Base-by-base conservation (phyloP, 169 alveolate species). In the Condylostoma magnum region DNA sequence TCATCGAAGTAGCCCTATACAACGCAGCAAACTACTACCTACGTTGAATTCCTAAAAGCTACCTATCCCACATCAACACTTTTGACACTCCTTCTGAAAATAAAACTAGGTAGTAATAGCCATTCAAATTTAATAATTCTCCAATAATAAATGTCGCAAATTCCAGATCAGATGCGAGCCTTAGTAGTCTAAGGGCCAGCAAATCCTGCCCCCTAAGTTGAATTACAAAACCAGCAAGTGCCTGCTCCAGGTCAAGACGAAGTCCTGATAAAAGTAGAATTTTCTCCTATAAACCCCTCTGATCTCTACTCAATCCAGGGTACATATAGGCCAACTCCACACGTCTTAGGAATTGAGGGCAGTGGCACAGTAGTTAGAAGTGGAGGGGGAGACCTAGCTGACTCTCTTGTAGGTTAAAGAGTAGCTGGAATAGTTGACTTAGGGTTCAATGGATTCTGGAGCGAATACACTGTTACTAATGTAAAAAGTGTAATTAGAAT, bases 251-350 rank as follows among this genome's bases (percentile, higher is more conserved):
- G 18, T 34, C 53, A 57, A 25, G 27, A 1, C 58, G 58, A 63
- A 22, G 73, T 63, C 20, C 73, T 63, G 4, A 63, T 63, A 37
- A 63, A 44, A 46, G 73, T 63, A 18, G 50, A 63, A 22, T 20
- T 43, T 18, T 18, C 73, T 20, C 57, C 73, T 0, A 44, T 63
- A n/a, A 20, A 37, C 30, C 33, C 63, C 46, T n/a, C 15, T 18
- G 73, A 63, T 28, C n/a, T 41, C 6, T 54, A 63, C 63, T 20
- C 12, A n/a, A 0, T 63, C 33, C 15, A 18, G 27, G n/a, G 46
- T 6, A 25, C 51, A 2, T 15, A 2, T 4, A 25, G 0, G 2
- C 20, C 20, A 22, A 18, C 73, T 3, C 30, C 22, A 22, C 38
- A 5, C 4, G 38, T 63, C 41, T 46, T 27, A 12, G 73, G 73